Percentiles rank a stretch among this genome's conserved stretches.
Evolutionary conservation across 208 protist species (phyloP).

Genomic region (Naegleria fowleri): DNA sequence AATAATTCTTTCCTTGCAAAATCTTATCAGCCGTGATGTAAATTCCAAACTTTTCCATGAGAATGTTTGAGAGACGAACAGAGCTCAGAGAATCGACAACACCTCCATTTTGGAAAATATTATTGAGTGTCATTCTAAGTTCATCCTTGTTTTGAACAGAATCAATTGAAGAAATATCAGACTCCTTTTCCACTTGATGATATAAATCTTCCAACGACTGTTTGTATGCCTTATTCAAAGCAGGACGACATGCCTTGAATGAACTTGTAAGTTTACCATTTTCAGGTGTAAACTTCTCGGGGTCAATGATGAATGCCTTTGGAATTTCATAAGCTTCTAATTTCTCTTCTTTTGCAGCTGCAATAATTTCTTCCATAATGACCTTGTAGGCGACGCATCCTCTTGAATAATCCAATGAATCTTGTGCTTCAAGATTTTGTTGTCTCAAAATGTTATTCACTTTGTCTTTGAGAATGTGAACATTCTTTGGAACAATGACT

Average conservation of each 20-base stretch:
- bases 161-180: background rate
- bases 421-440: background rate
- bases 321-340: background rate
- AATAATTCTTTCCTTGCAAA: background rate
- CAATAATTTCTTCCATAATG: background rate
- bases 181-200: background rate
- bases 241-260: background rate
- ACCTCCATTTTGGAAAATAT: background rate
- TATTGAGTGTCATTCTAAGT: background rate
- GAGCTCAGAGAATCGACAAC: background rate
- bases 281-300: background rate
- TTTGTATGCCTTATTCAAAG: background rate
- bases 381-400: background rate
- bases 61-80: background rate
- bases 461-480: background rate
- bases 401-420: background rate
- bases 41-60: background rate
- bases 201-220: background rate
- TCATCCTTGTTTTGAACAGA: background rate
- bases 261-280: constrained; percentile 2
- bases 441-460: background rate
- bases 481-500: constrained; percentile 16
- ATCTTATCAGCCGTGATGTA: background rate
- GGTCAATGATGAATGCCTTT: background rate
- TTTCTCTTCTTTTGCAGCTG: background rate